phyloP scores from a whole-genome alignment of 2,329 filamentous ascomycete species.

The Colletotrichum orchidophilum region DNA sequence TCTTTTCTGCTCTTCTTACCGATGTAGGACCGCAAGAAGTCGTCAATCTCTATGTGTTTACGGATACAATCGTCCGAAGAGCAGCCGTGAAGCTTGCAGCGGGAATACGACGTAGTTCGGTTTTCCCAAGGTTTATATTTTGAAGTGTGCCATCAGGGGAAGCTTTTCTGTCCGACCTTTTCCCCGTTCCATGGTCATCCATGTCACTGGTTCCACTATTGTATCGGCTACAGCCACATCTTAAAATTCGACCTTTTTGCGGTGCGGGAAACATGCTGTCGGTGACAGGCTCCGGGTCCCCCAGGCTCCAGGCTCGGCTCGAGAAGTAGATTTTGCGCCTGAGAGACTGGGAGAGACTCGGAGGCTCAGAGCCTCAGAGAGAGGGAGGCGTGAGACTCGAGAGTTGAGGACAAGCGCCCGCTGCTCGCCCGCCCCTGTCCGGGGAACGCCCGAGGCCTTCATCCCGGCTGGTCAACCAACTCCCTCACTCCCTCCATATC shows the following conservation, averaged over 20 bases:
- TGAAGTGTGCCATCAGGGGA: neutral
- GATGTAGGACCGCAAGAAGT: conserved; percentile 5
- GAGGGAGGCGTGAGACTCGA: neutral
- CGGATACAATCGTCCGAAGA: conserved; percentile 27
- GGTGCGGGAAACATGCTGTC: neutral
- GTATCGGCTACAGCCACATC: conserved; percentile 30
- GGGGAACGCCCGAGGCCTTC: conserved; percentile 28
- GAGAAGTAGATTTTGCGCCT: neutral
- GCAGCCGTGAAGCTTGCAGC: conserved; percentile 7
- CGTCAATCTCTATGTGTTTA: conserved; percentile 4
- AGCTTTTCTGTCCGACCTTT: neutral
- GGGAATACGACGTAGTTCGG: neutral
- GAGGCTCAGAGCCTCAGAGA: too few relatives aligned
- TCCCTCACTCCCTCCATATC: neutral
- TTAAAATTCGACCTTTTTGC: conserved; percentile 9
- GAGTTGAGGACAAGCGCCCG: neutral
- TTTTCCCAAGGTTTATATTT: conserved; percentile 12
- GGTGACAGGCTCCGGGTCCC: neutral
- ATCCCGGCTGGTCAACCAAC: conserved; percentile 11
- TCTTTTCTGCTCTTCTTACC: too few relatives aligned
- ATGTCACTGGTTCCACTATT: conserved; percentile 23
- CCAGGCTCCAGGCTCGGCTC: conserved; percentile 4
- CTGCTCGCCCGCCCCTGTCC: conserved; percentile 14
- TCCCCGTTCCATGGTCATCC: conserved; percentile 16
- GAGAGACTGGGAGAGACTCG: neutral